Base-by-base conservation (phyloP, 768 basidiomycete genomes). In the Rhizopogon vinicolor region DNA sequence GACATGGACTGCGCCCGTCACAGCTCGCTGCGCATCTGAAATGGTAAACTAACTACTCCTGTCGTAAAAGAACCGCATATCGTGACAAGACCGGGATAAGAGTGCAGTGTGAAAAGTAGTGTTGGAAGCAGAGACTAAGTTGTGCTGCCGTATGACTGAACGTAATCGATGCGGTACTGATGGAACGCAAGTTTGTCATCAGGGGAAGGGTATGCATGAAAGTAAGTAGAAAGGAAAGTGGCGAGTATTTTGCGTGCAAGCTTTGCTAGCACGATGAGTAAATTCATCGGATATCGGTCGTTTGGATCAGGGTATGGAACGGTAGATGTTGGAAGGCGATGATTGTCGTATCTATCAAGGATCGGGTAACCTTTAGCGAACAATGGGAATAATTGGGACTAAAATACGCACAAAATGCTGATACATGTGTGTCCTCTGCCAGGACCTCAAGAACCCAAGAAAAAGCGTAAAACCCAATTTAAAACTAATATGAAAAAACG, bases 391-490 rank as follows among this genome's bases (percentile, higher is more conserved):
- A 22, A 48, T 35, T 33, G 6, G 8, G 8, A 33, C 31, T 33
- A 22, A 18, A 7, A 31, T 35, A 31, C 46, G 33, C 19, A 48
- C 46, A 31, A 8, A 48, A 19, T 48, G 33, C 33, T 37, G 16
- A 44, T 48, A 35, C 40, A 22, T 52, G 33, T 14, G 46, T 48
- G 58, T 25, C 61, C 60, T 59, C 59, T 53, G 46, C 42, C 50
- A 70, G 59, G 62, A 57, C 59, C 61, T 63, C 56, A 59, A 59
- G 35, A 69, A 52, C 46, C 53, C 58, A 44, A 68, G 52, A 56
- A 62, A 40, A 58, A 31, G 12, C 41, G 58, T 41, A 66, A 55
- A 44, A 69, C 22, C 64, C 62, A 69, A 50, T 33, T 59, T 7
- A 33, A 61, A 29, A 69, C 69, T 71, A 12, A 57, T 33, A 35